Evolutionary conservation across 495 filamentous ascomycete genomes (phyloP).

Genomic region (Hypoxylon lienhwacheense): DNA sequence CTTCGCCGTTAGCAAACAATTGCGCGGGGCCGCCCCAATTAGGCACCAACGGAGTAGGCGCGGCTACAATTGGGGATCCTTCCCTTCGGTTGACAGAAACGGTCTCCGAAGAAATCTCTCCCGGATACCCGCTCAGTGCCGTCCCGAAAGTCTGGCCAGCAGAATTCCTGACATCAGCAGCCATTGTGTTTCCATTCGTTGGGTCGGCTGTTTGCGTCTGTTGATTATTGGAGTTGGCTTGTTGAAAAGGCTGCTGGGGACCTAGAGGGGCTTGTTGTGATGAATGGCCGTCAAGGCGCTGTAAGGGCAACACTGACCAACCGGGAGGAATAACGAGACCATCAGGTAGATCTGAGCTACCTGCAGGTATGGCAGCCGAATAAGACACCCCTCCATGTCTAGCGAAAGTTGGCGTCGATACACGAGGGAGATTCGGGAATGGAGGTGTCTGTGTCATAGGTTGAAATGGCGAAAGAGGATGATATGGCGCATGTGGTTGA

Average conservation of each 20-base stretch:
- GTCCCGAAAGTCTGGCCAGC: background rate
- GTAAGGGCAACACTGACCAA: constrained; percentile 73
- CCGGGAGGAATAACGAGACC: constrained; percentile 73
- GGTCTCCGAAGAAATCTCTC: constrained; percentile 4
- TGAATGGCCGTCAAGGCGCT: constrained; percentile 53
- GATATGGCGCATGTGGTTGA: constrained; percentile 18
- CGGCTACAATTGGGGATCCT: constrained; percentile 39
- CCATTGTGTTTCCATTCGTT: background rate
- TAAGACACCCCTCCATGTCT: constrained; percentile 47
- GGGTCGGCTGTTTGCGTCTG: constrained; percentile 13
- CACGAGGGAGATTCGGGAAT: constrained; percentile 24
- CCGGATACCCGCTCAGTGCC: background rate
- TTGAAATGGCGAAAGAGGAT: constrained; percentile 30
- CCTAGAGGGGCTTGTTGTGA: constrained; percentile 23
- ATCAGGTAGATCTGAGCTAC: constrained; percentile 69
- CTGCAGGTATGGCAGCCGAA: constrained; percentile 58
- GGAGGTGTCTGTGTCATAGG: constrained; percentile 22
- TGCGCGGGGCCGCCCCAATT: constrained; percentile 49
- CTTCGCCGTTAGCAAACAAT: constrained; percentile 36
- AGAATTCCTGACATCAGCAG: constrained; percentile 5
- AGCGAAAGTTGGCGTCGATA: constrained; percentile 43
- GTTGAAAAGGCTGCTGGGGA: constrained; percentile 18
- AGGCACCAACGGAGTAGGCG: constrained; percentile 46
- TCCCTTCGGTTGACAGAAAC: constrained; percentile 17
- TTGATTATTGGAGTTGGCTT: constrained; percentile 5